Conservation (phyloP, 495 filamentous ascomycete genomes). For the Chaetomium tenue region DNA sequence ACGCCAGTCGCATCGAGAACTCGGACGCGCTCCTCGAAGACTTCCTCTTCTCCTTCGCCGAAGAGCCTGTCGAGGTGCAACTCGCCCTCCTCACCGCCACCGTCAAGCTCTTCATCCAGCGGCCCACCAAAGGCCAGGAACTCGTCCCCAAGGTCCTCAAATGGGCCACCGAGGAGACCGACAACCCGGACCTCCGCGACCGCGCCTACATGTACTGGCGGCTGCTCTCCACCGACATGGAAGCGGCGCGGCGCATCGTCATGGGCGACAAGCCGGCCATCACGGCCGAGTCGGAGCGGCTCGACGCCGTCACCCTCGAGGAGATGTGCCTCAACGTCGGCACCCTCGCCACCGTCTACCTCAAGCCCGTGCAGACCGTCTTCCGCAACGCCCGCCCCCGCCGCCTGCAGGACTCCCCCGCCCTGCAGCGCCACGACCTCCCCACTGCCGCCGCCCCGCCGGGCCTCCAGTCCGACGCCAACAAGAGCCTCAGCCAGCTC, state of each 20-base stretch:
- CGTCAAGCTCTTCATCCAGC: conserved; percentile 97
- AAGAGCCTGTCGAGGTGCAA: conserved; percentile 94
- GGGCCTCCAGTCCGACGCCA: conserved; percentile 49
- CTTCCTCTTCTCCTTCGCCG: conserved; percentile 87
- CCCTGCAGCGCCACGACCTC: conserved; percentile 67
- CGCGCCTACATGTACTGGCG: conserved; percentile 99
- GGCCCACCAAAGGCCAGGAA: conserved; percentile 90
- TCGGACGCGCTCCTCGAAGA: conserved; percentile 91
- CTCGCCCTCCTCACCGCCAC: conserved; percentile 92
- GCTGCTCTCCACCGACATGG: conserved; percentile 88
- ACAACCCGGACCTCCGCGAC: conserved; percentile 94
- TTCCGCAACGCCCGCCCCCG: conserved; percentile 85
- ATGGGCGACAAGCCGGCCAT: conserved; percentile 98
- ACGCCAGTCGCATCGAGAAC: conserved; percentile 95
- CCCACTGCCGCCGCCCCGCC: conserved; percentile 22
- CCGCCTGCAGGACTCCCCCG: conserved; percentile 73
- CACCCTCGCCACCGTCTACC: conserved; percentile 93
- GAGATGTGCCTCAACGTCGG: conserved; percentile 97
- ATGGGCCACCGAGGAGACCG: conserved; percentile 98
- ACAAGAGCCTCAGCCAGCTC: conserved; percentile 52
- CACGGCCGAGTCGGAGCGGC: conserved; percentile 91
- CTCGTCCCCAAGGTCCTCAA: conserved; percentile 95
- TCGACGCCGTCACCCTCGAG: conserved; percentile 87
- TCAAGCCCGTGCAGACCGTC: conserved; percentile 97
- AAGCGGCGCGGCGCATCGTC: conserved; percentile 79